phyloP scores from a whole-genome alignment of 1,284 basidiomycete species.

The Leccinum solheimii region DNA sequence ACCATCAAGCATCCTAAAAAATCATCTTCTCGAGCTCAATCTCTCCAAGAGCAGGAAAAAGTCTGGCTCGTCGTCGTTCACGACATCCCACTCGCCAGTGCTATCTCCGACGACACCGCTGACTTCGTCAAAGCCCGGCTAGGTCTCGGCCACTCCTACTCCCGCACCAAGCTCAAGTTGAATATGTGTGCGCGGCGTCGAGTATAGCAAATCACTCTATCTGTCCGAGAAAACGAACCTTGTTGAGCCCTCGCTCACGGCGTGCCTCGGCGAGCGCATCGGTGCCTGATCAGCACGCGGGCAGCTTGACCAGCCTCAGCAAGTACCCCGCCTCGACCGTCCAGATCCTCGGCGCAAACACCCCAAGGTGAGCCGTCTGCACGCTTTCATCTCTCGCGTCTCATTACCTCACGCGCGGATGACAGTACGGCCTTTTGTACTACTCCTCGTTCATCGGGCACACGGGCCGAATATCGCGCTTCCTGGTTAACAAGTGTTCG shows the following conservation, averaged over 20 bases:
- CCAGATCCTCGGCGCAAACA: too few relatives aligned
- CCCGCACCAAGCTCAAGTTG: constrained; percentile 98
- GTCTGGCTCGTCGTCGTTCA: constrained; percentile 77
- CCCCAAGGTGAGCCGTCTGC: too few relatives aligned
- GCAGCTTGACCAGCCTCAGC: too few relatives aligned
- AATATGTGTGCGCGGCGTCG: constrained; percentile 59
- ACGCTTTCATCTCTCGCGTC: neutral
- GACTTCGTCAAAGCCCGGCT: constrained; percentile 95
- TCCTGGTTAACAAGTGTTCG: constrained; percentile 98
- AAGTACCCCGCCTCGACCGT: too few relatives aligned
- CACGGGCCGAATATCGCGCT: constrained; percentile 97
- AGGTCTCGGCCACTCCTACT: constrained; percentile 97
- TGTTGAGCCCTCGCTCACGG: too few relatives aligned
- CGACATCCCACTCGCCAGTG: constrained; percentile 77
- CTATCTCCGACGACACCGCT: constrained; percentile 79
- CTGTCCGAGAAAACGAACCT: too few relatives aligned
- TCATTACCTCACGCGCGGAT: neutral
- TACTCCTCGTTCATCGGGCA: constrained; percentile 96
- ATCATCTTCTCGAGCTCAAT: constrained; percentile 89
- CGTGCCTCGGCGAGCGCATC: too few relatives aligned
- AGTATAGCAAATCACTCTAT: too few relatives aligned
- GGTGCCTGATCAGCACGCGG: too few relatives aligned
- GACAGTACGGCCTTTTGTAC: constrained; percentile 88
- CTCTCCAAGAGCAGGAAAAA: constrained; percentile 74
- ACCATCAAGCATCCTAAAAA: constrained; percentile 76